Conservation (phyloP, 1,139 yeast genomes). For the Suhomyces bribrorum region DNA sequence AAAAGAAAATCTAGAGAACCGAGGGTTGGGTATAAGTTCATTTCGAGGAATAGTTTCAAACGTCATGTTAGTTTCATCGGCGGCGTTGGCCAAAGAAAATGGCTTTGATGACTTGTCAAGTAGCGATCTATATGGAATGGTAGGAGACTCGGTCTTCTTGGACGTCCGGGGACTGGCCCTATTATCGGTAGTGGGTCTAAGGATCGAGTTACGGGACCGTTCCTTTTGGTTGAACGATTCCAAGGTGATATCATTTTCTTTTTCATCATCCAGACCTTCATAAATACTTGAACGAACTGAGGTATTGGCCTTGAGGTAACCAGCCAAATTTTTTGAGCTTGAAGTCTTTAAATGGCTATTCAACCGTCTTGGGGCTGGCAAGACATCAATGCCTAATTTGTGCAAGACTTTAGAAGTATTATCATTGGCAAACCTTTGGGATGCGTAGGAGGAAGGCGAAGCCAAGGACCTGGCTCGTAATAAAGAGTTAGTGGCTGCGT, state of each 20-base stretch:
- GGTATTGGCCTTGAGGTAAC: conserved; percentile 22
- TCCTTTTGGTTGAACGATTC: conserved; percentile 20
- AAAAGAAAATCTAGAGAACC: conserved; percentile 47
- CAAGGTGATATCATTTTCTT: conserved; percentile 21
- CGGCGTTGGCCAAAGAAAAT: not conserved
- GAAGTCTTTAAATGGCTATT: conserved; percentile 40
- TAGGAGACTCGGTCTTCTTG: conserved; percentile 3
- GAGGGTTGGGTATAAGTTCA: conserved; percentile 45
- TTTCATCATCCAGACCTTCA: conserved; percentile 19
- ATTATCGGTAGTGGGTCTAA: conserved; percentile 1
- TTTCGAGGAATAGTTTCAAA: conserved; percentile 11
- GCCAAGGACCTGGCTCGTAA: conserved; percentile 43
- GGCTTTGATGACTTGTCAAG: conserved; percentile 1
- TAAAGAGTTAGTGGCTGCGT: conserved; percentile 26
- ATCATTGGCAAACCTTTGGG: conserved; percentile 25
- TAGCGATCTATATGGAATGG: conserved; percentile 10
- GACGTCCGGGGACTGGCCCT: not conserved
- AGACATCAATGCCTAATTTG: conserved; percentile 45
- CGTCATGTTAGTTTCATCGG: conserved; percentile 11
- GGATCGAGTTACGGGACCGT: conserved; percentile 4
- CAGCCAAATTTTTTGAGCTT: conserved; percentile 46
- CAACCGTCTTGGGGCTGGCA: conserved; percentile 27
- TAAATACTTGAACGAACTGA: conserved; percentile 7
- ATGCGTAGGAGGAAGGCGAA: conserved; percentile 29
- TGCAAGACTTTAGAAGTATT: conserved; percentile 43